Conservation (phyloP, 2,329 filamentous ascomycete genomes). For the Zasmidium cellare region DNA sequence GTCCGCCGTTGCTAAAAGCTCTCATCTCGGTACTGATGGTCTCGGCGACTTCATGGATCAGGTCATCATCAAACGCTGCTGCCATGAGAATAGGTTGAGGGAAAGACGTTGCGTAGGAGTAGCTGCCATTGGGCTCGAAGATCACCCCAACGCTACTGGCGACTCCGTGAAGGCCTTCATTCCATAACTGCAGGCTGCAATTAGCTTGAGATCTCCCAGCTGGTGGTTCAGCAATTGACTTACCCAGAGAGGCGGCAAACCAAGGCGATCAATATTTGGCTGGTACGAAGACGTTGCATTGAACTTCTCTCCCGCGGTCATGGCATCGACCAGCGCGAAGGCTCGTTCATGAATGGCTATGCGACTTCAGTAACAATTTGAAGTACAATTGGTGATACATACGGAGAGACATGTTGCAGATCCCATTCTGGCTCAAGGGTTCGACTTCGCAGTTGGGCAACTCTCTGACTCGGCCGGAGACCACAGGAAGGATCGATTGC, state of each 20-base stretch:
- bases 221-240: no score
- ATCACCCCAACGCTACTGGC: neutral
- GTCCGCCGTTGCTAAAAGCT: conserved; percentile 63
- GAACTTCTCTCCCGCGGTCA: neutral
- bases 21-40: conserved; percentile 62
- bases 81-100: conserved; percentile 64
- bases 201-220: no score
- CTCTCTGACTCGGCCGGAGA: neutral
- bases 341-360: neutral
- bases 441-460: neutral
- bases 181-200: neutral
- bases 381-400: neutral
- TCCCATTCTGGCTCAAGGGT: neutral
- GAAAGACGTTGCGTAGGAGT: conserved; percentile 41
- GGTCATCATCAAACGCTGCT: conserved; percentile 63
- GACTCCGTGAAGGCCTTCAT: conserved; percentile 6
- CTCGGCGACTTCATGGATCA: conserved; percentile 58
- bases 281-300: neutral
- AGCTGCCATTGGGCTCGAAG: conserved; percentile 6
- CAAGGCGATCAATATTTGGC: neutral
- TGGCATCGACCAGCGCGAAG: neutral
- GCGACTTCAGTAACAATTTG: neutral
- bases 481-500: neutral
- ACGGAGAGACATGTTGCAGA: neutral
- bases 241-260: neutral